Base-by-base conservation (phyloP, 2,329 filamentous ascomycete species). In the Emergomyces pasteurianus region DNA sequence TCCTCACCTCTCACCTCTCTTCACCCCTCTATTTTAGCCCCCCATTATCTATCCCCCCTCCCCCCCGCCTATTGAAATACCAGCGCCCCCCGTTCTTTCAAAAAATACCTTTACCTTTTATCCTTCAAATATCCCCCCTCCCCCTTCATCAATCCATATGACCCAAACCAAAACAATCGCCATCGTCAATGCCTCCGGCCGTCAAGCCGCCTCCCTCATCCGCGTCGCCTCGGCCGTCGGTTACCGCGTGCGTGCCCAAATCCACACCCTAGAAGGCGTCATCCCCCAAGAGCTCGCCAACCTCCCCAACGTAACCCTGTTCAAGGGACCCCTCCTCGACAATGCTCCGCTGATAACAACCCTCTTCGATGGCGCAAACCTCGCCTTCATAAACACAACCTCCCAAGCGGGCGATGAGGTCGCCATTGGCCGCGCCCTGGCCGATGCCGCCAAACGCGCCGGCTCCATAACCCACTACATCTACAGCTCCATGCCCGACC, bases 371-470 rank as follows among this genome's bases (percentile, higher is more conserved):
- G 90, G 89, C 63, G 88, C 89, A 26, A 88, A 95, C 67, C 82
- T 95, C 58, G 94, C 94, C 62, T 99, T 97, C 75, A 91, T 97
- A 79, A 99, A 99, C 78, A 99, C 94, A 49, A 95, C 91, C 5
- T 95, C 95, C 69, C 96, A 95, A 79, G 71, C 74, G 49, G 94
- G 92, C 58, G 91, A 97, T 75, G 94, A 99, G 79, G 82, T 94
- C 62, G 85, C 86, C 46, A 95, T 96, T 67, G 94, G 94, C 64
- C 87, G 88, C 72, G 88, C 89, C 1, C 81, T 96, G 63, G 94
- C 92, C 62, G 89, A 96, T 70, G 91, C 90, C 16, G 92, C 92
- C 59, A 92, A 94, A 73, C 86, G 83, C 68, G 88, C 87, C 46
- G 86, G 89, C 57, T 71, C 75, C 36, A 84, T 97, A 54, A 85